Evolutionary conservation across 2,329 filamentous ascomycete species (phyloP), one percentile per base, ranked within the genome.

Genomic region (Scolecobasidium constrictum): DNA sequence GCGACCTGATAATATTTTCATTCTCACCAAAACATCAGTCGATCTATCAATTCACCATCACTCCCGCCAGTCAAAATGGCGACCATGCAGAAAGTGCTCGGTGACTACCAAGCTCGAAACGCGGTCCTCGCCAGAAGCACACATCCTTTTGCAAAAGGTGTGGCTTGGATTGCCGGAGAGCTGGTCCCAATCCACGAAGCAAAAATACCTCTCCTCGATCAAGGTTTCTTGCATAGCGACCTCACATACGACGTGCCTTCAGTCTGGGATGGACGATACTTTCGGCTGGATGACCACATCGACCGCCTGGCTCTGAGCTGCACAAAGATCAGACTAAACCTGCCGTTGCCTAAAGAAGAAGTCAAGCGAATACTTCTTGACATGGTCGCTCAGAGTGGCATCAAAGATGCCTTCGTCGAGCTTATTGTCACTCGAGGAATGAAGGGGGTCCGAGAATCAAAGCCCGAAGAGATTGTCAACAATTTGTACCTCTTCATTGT

Each of bases 201-300:
- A 1, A 60, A 60, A n/a, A 69, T 73, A 15, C 70, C 70, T 1
- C 51, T 73, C 0, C 49, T 68, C 1, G 70, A 73, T 47, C 63
- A 73, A 53, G 70, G 70, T 15, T 73, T 73, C 51, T 52, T 72
- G 49, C 68, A 68, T 51, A 65, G 68, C 52, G 69, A 73, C 36
- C 50, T 72, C 1, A 73, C 70, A 1, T 73, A 73, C 50, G 69
- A 73, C 38, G 70, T 73, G 0, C 67, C 68, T 1, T 53, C 68
- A 0, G 66, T 72, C 19, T 73, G 70, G 70, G 66, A 72, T 38
- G 67, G 69, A 0, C 65, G 65, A 2, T 69, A 69, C 50, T 72
- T 73, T 55, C 68, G 69, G 1, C 63, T 73, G 0, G 66, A 71
- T 35, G 67, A 72, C 43, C 70, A 72, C 46, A 49, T 72, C 2